These are phyloP conservation scores for Chlamydomonas reinhardtii DNA, from an alignment of 163 green algal species.

Conservation along the genomic window DNA sequence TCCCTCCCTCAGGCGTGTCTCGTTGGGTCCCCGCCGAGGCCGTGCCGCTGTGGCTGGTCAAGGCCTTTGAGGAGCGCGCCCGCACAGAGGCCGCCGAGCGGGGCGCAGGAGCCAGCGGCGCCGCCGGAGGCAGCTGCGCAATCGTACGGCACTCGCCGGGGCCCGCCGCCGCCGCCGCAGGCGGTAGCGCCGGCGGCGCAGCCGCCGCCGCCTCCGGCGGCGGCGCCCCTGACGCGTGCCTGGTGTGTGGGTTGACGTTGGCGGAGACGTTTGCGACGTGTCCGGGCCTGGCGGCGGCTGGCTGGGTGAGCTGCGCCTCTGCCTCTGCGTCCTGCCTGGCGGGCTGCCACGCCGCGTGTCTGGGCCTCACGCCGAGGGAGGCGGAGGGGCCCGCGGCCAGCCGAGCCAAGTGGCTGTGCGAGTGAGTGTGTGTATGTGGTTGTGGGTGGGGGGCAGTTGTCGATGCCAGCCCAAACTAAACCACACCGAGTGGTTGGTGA, in stretches of 20 bases:
- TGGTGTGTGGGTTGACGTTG: slow-evolving; percentile 17
- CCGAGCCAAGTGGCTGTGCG: slow-evolving; percentile 27
- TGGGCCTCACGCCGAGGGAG: not conserved
- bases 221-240: not conserved
- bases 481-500: too few relatives aligned
- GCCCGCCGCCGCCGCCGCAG: too few relatives aligned
- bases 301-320: slow-evolving; percentile 12
- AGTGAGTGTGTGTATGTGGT: not conserved
- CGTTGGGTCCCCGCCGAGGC: slow-evolving; percentile 62
- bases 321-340: slow-evolving; percentile 16
- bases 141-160: not conserved
- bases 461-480: too few relatives aligned
- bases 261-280: not conserved
- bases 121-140: not conserved
- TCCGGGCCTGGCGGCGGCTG: not conserved
- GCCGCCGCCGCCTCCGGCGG: too few relatives aligned
- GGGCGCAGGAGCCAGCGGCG: not conserved
- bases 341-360: slow-evolving; percentile 26
- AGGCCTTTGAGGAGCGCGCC: slow-evolving; percentile 66
- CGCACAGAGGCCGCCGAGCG: not conserved
- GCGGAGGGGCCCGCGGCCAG: not conserved
- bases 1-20: not conserved
- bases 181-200: too few relatives aligned
- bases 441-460: not conserved
- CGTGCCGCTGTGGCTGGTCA: slow-evolving; percentile 76